phyloP scores from a whole-genome alignment of 2,329 filamentous ascomycete genomes.

The Pseudogymnoascus sp. region DNA sequence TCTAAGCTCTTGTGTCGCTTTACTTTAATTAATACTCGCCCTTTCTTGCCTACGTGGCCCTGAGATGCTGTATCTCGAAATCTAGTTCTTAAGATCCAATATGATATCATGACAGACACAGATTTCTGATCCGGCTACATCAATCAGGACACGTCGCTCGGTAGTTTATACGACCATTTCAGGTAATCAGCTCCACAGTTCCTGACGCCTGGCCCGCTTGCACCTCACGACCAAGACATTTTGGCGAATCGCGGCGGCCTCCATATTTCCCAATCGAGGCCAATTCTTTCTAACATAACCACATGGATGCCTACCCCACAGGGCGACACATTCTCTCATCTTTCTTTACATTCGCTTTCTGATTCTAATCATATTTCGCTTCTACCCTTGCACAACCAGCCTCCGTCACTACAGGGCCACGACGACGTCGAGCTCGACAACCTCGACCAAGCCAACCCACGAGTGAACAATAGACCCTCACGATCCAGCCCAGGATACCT shows the following conservation, averaged over 20 bases:
- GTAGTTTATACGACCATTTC: background rate
- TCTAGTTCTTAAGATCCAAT: background rate
- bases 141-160: constrained; percentile 6
- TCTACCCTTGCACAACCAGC: constrained; percentile 4
- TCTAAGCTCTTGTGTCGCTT: background rate
- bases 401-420: background rate
- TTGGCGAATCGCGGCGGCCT: constrained; percentile 6
- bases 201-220: constrained; percentile 1
- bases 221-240: background rate
- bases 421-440: constrained; percentile 1
- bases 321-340: constrained; percentile 29
- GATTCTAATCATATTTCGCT: constrained; percentile 5
- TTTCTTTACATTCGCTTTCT: constrained; percentile 14
- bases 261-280: constrained; percentile 4
- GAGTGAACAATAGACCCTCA: constrained; percentile 8
- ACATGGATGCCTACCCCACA: constrained; percentile 36
- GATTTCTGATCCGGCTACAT: background rate
- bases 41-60: background rate
- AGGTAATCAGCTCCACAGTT: constrained; percentile 8
- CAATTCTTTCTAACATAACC: constrained; percentile 14
- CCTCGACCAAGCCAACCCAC: background rate
- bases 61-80: background rate
- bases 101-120: background rate
- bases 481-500: background rate
- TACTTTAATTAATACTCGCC: background rate